Percentiles rank a stretch among this genome's conserved stretches.
Evolutionary conservation across 2,329 filamentous ascomycete genomes (phyloP).

Genomic region (Fusarium sp.): DNA sequence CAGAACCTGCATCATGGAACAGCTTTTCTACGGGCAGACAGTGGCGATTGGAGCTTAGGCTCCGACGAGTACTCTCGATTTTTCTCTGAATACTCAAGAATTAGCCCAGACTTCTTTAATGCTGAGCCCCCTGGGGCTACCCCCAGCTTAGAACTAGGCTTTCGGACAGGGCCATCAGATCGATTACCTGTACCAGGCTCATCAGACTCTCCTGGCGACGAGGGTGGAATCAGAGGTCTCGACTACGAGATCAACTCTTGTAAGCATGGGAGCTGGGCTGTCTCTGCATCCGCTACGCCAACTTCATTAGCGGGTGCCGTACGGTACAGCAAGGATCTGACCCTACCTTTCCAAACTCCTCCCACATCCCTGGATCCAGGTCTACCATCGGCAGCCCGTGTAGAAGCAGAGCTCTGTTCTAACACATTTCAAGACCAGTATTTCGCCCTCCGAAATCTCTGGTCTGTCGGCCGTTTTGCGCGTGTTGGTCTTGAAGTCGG

Average conservation of each 20-base stretch:
- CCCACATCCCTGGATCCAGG: conserved; percentile 23
- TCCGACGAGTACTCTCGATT: conserved; percentile 49
- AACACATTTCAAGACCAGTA: conserved; percentile 53
- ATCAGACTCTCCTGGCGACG: conserved; percentile 33
- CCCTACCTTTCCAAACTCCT: conserved; percentile 44
- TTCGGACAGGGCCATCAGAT: conserved; percentile 47
- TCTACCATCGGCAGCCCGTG: conserved; percentile 46
- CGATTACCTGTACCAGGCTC: conserved; percentile 22
- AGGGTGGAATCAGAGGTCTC: conserved; percentile 55
- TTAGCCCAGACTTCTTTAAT: conserved; percentile 49
- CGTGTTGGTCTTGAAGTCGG: conserved; percentile 60
- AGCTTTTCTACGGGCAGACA: conserved; percentile 56
- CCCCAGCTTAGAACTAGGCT: conserved; percentile 59
- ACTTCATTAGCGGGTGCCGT: conserved; percentile 53
- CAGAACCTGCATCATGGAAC: conserved; percentile 52
- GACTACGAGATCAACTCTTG: conserved; percentile 47
- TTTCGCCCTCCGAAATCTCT: conserved; percentile 60
- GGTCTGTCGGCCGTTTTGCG: conserved; percentile 56
- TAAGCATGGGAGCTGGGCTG: conserved; percentile 57
- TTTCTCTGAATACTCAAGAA: conserved; percentile 50
- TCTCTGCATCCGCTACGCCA: conserved; percentile 51
- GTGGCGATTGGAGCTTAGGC: conserved; percentile 55
- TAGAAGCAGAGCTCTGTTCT: conserved; percentile 59
- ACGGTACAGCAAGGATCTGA: conserved; percentile 50
- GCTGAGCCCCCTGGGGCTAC: conserved; percentile 48